Percentiles rank a stretch among this genome's conserved stretches.
These are phyloP conservation scores for Bipolaris bicolor DNA, from an alignment of 2,329 filamentous ascomycete genomes.

Conservation along the genomic window DNA sequence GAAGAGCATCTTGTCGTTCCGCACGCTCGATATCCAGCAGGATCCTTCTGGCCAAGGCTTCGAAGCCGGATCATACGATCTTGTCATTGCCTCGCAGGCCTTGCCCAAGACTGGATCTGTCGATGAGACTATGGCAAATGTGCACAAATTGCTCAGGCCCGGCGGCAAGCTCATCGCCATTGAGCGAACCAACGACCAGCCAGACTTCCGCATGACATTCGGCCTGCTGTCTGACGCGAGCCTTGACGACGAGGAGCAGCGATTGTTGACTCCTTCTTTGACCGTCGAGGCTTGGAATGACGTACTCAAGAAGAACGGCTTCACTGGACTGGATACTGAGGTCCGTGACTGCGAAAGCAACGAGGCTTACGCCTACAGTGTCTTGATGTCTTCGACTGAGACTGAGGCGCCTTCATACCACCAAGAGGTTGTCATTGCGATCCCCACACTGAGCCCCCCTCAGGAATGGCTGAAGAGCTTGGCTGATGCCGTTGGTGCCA, in stretches of 20 bases:
- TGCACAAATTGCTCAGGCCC: slow-evolving; percentile 22
- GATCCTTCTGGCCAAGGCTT: slow-evolving; percentile 23
- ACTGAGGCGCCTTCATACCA: neutral
- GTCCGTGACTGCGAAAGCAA: neutral
- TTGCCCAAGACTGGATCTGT: slow-evolving; percentile 22
- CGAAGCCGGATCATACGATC: slow-evolving; percentile 16
- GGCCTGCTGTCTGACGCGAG: neutral
- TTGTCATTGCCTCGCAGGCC: slow-evolving; percentile 44
- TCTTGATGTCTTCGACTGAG: neutral
- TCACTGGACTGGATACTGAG: neutral
- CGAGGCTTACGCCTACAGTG: neutral
- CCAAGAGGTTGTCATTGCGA: neutral
- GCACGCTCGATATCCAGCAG: neutral
- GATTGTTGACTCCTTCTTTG: neutral
- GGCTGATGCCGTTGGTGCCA: neutral
- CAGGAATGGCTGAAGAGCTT: neutral
- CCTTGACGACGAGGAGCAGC: neutral
- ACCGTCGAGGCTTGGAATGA: neutral
- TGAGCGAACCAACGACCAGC: neutral
- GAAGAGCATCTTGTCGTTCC: neutral
- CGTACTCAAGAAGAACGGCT: neutral
- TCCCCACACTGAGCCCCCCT: neutral
- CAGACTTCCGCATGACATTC: neutral
- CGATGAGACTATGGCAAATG: slow-evolving; percentile 19
- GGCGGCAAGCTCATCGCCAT: neutral